Evolutionary conservation across 257 asterid genomes (phyloP).

Genomic region (Nicotiana knightiana): DNA sequence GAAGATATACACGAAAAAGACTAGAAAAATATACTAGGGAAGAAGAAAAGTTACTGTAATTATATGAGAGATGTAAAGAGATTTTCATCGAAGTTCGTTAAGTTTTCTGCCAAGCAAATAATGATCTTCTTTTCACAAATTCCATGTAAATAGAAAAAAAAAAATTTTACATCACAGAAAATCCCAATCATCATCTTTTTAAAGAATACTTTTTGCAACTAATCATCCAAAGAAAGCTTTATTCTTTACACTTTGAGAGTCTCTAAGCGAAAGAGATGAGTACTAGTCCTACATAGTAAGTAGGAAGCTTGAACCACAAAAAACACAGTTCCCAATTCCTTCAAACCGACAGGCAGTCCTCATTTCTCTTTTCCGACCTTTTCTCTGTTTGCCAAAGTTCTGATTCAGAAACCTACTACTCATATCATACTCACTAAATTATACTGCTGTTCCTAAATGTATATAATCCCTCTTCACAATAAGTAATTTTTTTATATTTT

Average conservation of each 20-base stretch:
- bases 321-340: constrained; percentile 64
- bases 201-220: background rate
- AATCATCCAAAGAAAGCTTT: constrained; percentile 15
- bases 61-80: background rate
- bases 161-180: background rate
- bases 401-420: constrained; percentile 18
- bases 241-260: constrained; percentile 7
- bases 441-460: too few species aligned
- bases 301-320: constrained; percentile 16
- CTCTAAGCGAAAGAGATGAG: background rate
- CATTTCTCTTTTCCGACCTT: constrained; percentile 29
- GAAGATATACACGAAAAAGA: background rate
- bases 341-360: constrained; percentile 66
- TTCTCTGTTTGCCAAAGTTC: constrained; percentile 46
- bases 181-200: constrained; percentile 7
- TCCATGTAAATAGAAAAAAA: background rate
- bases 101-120: background rate
- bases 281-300: background rate
- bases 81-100: background rate
- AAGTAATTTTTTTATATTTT: too few species aligned
- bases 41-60: too few species aligned
- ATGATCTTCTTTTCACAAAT: background rate
- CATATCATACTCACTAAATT: background rate
- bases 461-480: too few species aligned
- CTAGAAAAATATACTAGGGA: background rate